A percentile compares a stretch with the other conserved stretches of the same genome.
Evolutionary conservation across 2,329 filamentous ascomycete species (phyloP).

Genomic region (Triangularia verruculosa): DNA sequence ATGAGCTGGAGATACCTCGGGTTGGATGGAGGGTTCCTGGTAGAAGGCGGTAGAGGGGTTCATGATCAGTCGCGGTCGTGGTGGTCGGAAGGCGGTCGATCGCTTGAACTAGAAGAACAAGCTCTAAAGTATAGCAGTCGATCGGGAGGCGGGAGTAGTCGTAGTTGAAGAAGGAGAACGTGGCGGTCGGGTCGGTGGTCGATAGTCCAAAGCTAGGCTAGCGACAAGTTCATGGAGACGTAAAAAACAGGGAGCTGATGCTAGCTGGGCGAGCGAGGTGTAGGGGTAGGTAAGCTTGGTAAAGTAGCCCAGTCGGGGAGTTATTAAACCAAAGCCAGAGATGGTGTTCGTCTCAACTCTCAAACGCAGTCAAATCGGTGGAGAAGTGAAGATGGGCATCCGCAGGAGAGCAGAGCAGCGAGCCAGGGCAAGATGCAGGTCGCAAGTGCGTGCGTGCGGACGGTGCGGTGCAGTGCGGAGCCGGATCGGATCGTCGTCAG

Average conservation of each 20-base stretch:
- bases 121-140: conserved; percentile 10
- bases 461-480: conserved; percentile 16
- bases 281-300: neutral
- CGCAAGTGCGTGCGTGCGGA: neutral
- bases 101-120: neutral
- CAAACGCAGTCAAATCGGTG: neutral
- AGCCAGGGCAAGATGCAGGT: neutral
- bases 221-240: conserved; percentile 22
- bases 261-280: neutral
- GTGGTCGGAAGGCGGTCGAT: neutral
- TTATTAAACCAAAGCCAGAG: neutral
- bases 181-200: conserved; percentile 10
- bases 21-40: conserved; percentile 53
- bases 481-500: conserved; percentile 17
- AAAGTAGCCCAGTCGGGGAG: neutral
- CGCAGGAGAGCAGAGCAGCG: neutral
- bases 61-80: conserved; percentile 2
- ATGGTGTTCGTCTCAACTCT: conserved; percentile 5
- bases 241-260: neutral
- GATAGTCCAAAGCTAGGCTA: conserved; percentile 15
- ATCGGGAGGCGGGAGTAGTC: conserved; percentile 3
- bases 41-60: conserved; percentile 28
- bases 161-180: neutral
- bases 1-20: conserved; percentile 50
- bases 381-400: neutral